These are phyloP conservation scores for Allium cepa DNA, from an alignment of 106 monocot species.

Conservation along the genomic window DNA sequence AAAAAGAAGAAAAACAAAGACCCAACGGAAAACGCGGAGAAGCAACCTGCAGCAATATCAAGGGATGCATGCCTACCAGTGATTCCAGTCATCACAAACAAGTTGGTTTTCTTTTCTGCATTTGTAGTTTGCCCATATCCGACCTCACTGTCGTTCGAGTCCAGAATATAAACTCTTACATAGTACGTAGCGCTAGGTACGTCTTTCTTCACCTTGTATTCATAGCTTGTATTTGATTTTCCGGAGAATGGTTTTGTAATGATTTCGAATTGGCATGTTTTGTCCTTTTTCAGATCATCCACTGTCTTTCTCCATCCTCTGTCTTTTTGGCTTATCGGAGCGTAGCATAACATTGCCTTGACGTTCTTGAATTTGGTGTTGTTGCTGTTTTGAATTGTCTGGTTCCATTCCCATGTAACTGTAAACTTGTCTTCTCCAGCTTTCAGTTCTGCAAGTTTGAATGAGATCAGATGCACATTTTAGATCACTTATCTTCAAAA, in stretches of 20 bases:
- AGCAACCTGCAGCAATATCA: too few relatives aligned
- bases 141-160: too few relatives aligned
- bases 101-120: too few relatives aligned
- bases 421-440: conserved; percentile 62
- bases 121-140: too few relatives aligned
- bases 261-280: conserved; percentile 62
- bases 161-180: too few relatives aligned
- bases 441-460: conserved; percentile 33
- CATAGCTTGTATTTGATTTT: too few relatives aligned
- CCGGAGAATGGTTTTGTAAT: conserved; percentile 13
- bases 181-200: too few relatives aligned
- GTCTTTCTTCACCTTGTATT: too few relatives aligned
- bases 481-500: background rate
- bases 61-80: too few relatives aligned
- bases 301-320: conserved; percentile 74
- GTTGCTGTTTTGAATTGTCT: conserved; percentile 4
- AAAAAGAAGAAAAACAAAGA: too few relatives aligned
- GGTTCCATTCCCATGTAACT: conserved; percentile 53
- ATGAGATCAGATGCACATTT: background rate
- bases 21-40: too few relatives aligned
- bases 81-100: too few relatives aligned
- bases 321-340: conserved; percentile 70
- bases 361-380: conserved; percentile 49
- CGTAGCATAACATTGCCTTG: conserved; percentile 71
- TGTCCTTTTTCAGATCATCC: conserved; percentile 56